Conservation (phyloP, 2,329 filamentous ascomycete genomes). For the Podosphaera xanthii region DNA sequence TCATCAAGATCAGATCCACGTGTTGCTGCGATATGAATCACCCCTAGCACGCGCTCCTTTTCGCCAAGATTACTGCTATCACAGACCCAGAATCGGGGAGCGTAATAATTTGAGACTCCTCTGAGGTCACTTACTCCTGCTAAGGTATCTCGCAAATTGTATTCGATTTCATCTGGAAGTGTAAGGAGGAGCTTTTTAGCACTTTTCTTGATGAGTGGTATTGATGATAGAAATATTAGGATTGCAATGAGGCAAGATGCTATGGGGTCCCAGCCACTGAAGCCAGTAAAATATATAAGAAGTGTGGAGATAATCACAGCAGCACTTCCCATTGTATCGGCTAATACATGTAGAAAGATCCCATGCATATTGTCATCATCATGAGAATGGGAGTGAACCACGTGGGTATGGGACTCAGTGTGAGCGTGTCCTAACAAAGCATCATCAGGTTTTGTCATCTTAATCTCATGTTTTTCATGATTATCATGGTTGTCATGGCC, state of each 20-base stretch:
- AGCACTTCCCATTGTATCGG: slow-evolving; percentile 81
- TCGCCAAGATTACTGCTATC: slow-evolving; percentile 27
- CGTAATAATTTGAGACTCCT: slow-evolving; percentile 67
- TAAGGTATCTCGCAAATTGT: slow-evolving; percentile 65
- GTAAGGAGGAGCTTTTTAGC: slow-evolving; percentile 67
- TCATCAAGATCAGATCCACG: slow-evolving; percentile 56
- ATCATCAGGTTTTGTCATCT: too few relatives aligned
- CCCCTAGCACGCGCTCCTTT: slow-evolving; percentile 42
- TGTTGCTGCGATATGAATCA: slow-evolving; percentile 66
- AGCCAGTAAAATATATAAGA: slow-evolving; percentile 67
- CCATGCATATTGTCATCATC: slow-evolving; percentile 97
- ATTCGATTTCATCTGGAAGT: slow-evolving; percentile 67
- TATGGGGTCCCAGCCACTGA: slow-evolving; percentile 84
- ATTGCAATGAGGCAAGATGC: slow-evolving; percentile 86
- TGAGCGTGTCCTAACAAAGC: slow-evolving; percentile 1
- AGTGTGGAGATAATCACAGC: slow-evolving; percentile 85
- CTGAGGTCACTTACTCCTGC: slow-evolving; percentile 61
- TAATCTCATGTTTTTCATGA: neutral
- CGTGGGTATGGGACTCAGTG: slow-evolving; percentile 12
- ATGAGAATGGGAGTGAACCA: slow-evolving; percentile 29
- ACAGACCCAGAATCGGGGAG: slow-evolving; percentile 82
- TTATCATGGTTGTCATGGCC: slow-evolving; percentile 15
- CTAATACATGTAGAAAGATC: slow-evolving; percentile 86
- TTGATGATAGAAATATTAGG: slow-evolving; percentile 77
- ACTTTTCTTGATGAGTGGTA: slow-evolving; percentile 67